A percentile compares a stretch with the other conserved stretches of the same genome.
phyloP scores from a whole-genome alignment of 768 basidiomycete genomes.

The Omphalotus guepiniiformis region DNA sequence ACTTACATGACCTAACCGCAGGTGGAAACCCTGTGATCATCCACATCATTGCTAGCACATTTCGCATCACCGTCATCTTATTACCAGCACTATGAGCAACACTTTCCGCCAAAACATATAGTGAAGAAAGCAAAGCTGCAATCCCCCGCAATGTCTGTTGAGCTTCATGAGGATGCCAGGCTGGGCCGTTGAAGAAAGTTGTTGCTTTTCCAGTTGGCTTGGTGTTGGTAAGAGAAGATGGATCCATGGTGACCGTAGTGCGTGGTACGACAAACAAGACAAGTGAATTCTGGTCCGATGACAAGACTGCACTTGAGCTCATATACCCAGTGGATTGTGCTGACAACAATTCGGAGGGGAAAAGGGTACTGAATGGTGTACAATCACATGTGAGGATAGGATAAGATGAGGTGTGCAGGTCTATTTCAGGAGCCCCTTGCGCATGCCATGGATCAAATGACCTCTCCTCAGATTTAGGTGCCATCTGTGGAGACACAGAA shows the following conservation, averaged over 20 bases:
- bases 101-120: slow-evolving; percentile 21
- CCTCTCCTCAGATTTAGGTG: too few species aligned
- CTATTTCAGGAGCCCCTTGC: slow-evolving; percentile 8
- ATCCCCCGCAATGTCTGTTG: slow-evolving; percentile 24
- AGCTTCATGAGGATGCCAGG: slow-evolving; percentile 20
- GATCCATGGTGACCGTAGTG: slow-evolving; percentile 15
- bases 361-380: slow-evolving; percentile 15
- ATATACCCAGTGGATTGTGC: neutral
- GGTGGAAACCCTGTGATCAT: slow-evolving; percentile 22
- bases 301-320: neutral
- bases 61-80: slow-evolving; percentile 9
- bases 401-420: slow-evolving; percentile 20
- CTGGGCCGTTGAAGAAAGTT: slow-evolving; percentile 1
- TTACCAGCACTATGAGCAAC: slow-evolving; percentile 14
- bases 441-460: neutral
- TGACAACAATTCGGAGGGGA: slow-evolving; percentile 1
- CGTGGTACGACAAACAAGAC: slow-evolving; percentile 21
- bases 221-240: slow-evolving; percentile 15
- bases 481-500: too few species aligned
- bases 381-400: slow-evolving; percentile 23
- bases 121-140: slow-evolving; percentile 24
- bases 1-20: slow-evolving; percentile 23
- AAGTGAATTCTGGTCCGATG: neutral
- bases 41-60: slow-evolving; percentile 19
- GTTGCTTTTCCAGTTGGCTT: neutral